Evolutionary conservation across 2,329 filamentous ascomycete species (phyloP).

Genomic region (Pezizomycotina sp.): DNA sequence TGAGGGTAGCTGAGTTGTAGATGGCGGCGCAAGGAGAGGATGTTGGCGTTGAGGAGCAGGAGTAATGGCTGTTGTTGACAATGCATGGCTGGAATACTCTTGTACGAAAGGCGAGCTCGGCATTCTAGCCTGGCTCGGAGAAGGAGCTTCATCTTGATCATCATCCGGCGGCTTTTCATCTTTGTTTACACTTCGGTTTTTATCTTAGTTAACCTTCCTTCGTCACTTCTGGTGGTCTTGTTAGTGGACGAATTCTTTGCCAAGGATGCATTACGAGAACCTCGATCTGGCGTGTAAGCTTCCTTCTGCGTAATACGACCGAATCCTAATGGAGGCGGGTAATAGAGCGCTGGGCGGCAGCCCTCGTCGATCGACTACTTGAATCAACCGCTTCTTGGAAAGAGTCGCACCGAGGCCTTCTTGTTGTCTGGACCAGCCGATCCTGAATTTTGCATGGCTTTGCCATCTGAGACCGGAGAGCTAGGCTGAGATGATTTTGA

Average conservation of each 20-base stretch:
- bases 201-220: no score
- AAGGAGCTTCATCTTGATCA: slow-evolving; percentile 18
- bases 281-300: slow-evolving; percentile 40
- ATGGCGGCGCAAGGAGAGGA: slow-evolving; percentile 60
- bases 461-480: slow-evolving; percentile 11
- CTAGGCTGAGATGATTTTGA: slow-evolving; percentile 18
- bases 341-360: slow-evolving; percentile 32
- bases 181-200: slow-evolving; percentile 19
- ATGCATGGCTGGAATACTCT: slow-evolving; percentile 17
- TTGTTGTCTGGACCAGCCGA: slow-evolving; percentile 27
- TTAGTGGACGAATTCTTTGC: slow-evolving; percentile 15
- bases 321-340: slow-evolving; percentile 34
- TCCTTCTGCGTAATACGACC: slow-evolving; percentile 35
- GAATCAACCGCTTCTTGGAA: slow-evolving; percentile 20
- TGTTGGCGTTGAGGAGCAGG: slow-evolving; percentile 57
- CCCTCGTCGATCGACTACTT: slow-evolving; percentile 26
- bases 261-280: slow-evolving; percentile 26
- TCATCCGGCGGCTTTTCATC: slow-evolving; percentile 10
- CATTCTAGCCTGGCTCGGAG: background rate
- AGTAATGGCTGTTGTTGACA: slow-evolving; percentile 39
- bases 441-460: slow-evolving; percentile 10
- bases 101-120: slow-evolving; percentile 15
- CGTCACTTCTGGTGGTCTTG: slow-evolving; percentile 19
- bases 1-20: slow-evolving; percentile 63
- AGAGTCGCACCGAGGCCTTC: slow-evolving; percentile 21